Base-by-base conservation (phyloP, 345 rosid genomes). In the Camelina laxa region DNA sequence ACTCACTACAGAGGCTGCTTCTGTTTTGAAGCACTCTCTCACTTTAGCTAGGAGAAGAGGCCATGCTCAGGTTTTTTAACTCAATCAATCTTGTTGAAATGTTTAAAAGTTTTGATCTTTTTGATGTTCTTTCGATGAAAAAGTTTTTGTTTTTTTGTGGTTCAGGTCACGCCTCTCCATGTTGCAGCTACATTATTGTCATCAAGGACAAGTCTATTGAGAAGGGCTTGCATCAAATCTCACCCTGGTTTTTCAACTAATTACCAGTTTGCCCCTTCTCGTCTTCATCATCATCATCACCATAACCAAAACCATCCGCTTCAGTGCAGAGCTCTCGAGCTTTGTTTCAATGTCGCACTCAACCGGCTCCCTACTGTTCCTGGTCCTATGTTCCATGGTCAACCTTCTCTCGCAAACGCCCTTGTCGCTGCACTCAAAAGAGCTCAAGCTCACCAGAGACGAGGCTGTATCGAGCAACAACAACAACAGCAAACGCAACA, bases 1-100 rank as follows among this genome's bases (percentile, higher is more conserved):
- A 85, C 97, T 93, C 79, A 87, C 97, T 48, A 67, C 91, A 36
- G 98, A 93, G 96, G 96, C 96, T 88, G 98, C 98, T 88, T 87
- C 97, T 73, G 90, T 89, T 5, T 78, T 93, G 91, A 91, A 89
- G 97, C 96, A 91, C 73, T 93, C 98, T 83, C 97, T 93, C 10
- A 80, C 79, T 85, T 83, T 91, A 71, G 98, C 97, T 42, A 74
- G 98, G 83, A 69, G 97, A 88, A 81, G 98, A 74, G 96, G 97
- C 90, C 98, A 93, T 88, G 97, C 96, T 77, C 98, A 93, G 91
- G 80, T 76, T 70, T 9, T 4, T 30, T 7, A 16, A 8, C 22
- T 22, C 24, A 22, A n/a, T 72, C 36, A 2, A 17, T 44, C 33
- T 31, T 2, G 1, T 16, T 17, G 9, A n/a, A 56, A 44, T 17